Percentiles rank a stretch among this genome's conserved stretches.
Conservation (phyloP, 164 flowering plant species). For the Nymphaea colorata region DNA sequence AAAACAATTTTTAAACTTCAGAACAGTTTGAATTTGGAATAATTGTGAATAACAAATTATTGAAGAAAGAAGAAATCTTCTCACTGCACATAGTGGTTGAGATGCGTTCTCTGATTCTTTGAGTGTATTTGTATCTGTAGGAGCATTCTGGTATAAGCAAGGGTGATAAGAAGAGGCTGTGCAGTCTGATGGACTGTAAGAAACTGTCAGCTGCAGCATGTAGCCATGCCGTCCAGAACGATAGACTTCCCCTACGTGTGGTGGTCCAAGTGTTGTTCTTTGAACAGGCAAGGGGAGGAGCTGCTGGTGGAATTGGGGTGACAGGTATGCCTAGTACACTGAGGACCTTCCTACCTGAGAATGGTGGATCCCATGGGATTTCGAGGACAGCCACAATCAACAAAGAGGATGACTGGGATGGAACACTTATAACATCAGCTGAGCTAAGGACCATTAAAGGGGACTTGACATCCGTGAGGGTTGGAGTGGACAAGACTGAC, state of each 20-base stretch:
- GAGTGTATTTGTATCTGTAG: slow-evolving; percentile 21
- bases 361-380: slow-evolving; percentile 35
- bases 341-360: slow-evolving; percentile 23
- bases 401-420: slow-evolving; percentile 67
- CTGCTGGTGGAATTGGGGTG: slow-evolving; percentile 3
- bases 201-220: slow-evolving; percentile 88
- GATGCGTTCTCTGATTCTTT: neutral
- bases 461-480: slow-evolving; percentile 38
- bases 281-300: slow-evolving; percentile 43
- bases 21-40: too few relatives aligned
- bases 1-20: too few relatives aligned
- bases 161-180: slow-evolving; percentile 74
- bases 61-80: too few relatives aligned
- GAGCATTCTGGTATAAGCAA: slow-evolving; percentile 73
- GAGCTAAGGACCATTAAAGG: slow-evolving; percentile 49
- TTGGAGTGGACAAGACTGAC: slow-evolving; percentile 15
- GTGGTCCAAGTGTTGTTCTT: slow-evolving; percentile 93
- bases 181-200: slow-evolving; percentile 90
- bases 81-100: too few relatives aligned
- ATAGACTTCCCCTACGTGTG: slow-evolving; percentile 72
- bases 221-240: slow-evolving; percentile 92
- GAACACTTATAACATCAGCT: slow-evolving; percentile 19
- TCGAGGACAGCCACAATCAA: slow-evolving; percentile 33
- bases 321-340: slow-evolving; percentile 18
- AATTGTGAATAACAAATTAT: too few relatives aligned